A percentile compares a stretch with the other conserved stretches of the same genome.
These are phyloP conservation scores for Monilinia laxa DNA, from an alignment of 2,329 filamentous ascomycete genomes.

Conservation along the genomic window DNA sequence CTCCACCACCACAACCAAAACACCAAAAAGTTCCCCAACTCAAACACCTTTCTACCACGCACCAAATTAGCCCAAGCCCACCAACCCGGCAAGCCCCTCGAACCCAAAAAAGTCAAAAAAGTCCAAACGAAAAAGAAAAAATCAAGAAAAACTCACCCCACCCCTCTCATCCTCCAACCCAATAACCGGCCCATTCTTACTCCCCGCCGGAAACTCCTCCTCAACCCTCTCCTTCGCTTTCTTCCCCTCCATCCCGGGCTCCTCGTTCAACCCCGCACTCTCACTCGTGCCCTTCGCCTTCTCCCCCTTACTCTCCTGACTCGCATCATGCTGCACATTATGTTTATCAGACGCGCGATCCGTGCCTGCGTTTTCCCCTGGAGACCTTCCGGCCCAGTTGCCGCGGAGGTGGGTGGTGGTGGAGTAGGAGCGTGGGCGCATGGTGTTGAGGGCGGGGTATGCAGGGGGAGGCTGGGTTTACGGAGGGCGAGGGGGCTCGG, in stretches of 20 bases:
- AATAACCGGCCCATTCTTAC: slow-evolving; percentile 7
- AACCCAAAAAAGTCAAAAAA: background rate
- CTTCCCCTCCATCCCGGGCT: background rate
- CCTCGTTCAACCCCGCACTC: background rate
- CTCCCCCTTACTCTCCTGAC: background rate
- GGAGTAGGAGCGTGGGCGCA: background rate
- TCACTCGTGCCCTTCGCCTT: background rate
- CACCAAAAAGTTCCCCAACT: too few relatives aligned
- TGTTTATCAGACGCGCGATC: background rate
- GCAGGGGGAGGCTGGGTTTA: background rate
- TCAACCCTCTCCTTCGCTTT: background rate
- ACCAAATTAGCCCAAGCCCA: background rate
- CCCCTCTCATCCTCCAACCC: slow-evolving; percentile 24
- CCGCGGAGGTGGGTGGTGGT: background rate
- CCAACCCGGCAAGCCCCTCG: background rate
- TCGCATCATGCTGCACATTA: slow-evolving; percentile 7
- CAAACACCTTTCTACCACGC: slow-evolving; percentile 6
- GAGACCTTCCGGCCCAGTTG: background rate
- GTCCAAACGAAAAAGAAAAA: background rate
- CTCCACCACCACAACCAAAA: background rate
- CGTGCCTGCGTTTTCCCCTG: background rate
- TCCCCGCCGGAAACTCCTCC: slow-evolving; percentile 12
- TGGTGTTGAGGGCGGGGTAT: background rate
- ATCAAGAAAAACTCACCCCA: slow-evolving; percentile 10
- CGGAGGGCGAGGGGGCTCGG: background rate